Evolutionary conservation across 2,329 filamentous ascomycete species (phyloP), one percentile per base, ranked within the genome.

Genomic region (Trichoderma sp.): DNA sequence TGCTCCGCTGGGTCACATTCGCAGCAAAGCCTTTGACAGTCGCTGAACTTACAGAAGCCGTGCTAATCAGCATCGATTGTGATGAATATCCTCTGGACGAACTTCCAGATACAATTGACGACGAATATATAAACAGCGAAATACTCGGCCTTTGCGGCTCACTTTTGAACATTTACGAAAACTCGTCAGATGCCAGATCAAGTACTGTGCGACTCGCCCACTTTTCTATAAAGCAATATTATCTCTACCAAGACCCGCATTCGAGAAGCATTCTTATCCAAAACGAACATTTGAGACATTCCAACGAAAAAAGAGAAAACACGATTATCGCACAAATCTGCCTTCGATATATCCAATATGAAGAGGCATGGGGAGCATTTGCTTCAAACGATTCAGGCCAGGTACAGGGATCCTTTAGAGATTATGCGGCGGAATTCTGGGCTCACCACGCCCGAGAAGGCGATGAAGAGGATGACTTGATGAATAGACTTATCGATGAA

Each of bases 1-100:
- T 81, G 1, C 67, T 81, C 0, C 75, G 73, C 2, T 80, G 76
- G 77, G 65, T 73, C 0, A 71, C 75, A 0, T 79, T 78, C 59
- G 64, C 75, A 0, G 5, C 64, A 1, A 49, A 63, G 0, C 73
- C 75, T 0, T 60, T 79, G 14, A 72, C 68, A 0, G 55, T 79
- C 0, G 32, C 28, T 2, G 72, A 74, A 52, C 69, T 79, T 0
- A 64, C 70, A 0, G 75, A 78, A 54, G 77, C 77, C 0, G 58
- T 73, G 0, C 10, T 76, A 0, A 68, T 79, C 18, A 69, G 73
- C 1, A 14, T 71, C 1, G 66, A 71, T 10, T 63, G 66, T 24
- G 72, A 72, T 18, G 72, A 74, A 0, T 49, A 76, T 0, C 70
- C 69, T 0, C n/a, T 67, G 0, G 73, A 77, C 0, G 73, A 80